Evolutionary conservation across 305 asterid species (phyloP).

Genomic region (Fraxinus sp.): DNA sequence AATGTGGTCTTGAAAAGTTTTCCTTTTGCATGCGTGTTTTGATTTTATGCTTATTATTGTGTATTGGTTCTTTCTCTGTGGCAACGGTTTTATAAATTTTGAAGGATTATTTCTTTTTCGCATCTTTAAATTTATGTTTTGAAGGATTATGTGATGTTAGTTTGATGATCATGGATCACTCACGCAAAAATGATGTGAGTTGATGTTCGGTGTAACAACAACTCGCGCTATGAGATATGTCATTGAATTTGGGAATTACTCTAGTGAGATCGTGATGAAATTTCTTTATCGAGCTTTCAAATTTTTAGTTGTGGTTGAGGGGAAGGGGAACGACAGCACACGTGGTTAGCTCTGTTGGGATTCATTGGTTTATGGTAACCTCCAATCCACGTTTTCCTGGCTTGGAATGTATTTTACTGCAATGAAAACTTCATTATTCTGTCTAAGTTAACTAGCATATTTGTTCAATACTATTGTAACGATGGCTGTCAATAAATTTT

Average conservation of each 20-base stretch:
- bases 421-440: neutral
- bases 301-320: neutral
- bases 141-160: neutral
- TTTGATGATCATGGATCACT: constrained; percentile 30
- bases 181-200: constrained; percentile 37
- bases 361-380: neutral
- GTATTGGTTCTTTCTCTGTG: neutral
- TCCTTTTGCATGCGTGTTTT: neutral
- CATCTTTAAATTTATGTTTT: neutral
- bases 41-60: neutral
- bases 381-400: neutral
- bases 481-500: neutral
- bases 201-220: constrained; percentile 26
- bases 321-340: neutral
- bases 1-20: neutral
- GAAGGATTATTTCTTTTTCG: neutral
- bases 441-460: neutral
- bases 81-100: neutral
- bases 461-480: neutral
- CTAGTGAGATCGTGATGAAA: neutral
- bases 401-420: neutral
- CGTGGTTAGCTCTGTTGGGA: neutral
- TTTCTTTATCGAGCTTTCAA: neutral
- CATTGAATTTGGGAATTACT: neutral
- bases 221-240: neutral